phyloP scores from a whole-genome alignment of 2,329 filamentous ascomycete genomes.

The Blastomyces emzantsi region DNA sequence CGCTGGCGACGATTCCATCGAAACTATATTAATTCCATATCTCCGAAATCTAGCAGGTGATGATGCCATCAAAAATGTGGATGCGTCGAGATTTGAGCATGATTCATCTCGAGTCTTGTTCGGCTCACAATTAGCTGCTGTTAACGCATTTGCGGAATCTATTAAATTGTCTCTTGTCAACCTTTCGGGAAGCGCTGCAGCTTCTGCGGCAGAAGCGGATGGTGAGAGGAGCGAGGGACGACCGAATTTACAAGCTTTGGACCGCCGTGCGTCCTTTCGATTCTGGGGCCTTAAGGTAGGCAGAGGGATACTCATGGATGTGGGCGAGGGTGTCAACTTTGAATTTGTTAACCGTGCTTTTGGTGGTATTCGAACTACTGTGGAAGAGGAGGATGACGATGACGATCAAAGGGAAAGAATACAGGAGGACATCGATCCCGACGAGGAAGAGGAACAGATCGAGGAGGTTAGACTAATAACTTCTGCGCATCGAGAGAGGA shows the following conservation, averaged over 20 bases:
- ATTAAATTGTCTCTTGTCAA: conserved; percentile 46
- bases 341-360: conserved; percentile 52
- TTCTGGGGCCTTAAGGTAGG: conserved; percentile 55
- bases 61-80: conserved; percentile 46
- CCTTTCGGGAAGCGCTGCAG: conserved; percentile 34
- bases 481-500: conserved; percentile 4
- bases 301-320: conserved; percentile 50
- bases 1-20: conserved; percentile 45
- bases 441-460: conserved; percentile 39
- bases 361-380: conserved; percentile 46
- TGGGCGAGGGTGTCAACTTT: conserved; percentile 48
- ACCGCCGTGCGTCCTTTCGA: conserved; percentile 27
- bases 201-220: conserved; percentile 17
- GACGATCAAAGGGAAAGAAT: conserved; percentile 37
- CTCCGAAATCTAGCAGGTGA: conserved; percentile 46
- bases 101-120: conserved; percentile 48
- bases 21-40: conserved; percentile 51
- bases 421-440: conserved; percentile 40
- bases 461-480: conserved; percentile 27
- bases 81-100: conserved; percentile 49
- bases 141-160: conserved; percentile 48
- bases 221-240: conserved; percentile 8
- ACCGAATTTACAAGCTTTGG: conserved; percentile 26
- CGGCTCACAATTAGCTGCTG: conserved; percentile 45
- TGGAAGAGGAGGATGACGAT: conserved; percentile 29